A percentile compares a stretch with the other conserved stretches of the same genome.
These are phyloP conservation scores for Phytophthora aleatoria DNA, from an alignment of 352 stramenopile species.

Conservation along the genomic window DNA sequence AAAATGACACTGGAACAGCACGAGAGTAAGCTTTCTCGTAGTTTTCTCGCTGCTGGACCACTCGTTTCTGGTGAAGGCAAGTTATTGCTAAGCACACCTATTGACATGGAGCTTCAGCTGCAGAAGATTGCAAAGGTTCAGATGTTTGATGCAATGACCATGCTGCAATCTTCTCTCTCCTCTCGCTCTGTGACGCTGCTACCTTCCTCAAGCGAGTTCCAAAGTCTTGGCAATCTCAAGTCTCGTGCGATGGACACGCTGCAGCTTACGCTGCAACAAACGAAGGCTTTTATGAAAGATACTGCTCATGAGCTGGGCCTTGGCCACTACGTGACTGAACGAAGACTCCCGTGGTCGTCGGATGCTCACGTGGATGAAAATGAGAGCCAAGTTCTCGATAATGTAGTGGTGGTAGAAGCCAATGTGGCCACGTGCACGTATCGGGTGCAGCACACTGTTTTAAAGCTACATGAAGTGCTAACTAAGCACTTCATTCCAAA, in stretches of 20 bases:
- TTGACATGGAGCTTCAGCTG: conserved; percentile 57
- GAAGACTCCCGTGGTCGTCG: conserved; percentile 56
- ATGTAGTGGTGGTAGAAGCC: conserved; percentile 49
- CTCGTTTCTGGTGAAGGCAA: conserved; percentile 35
- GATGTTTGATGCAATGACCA: conserved; percentile 49
- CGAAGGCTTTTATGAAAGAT: conserved; percentile 57
- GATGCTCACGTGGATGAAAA: conserved; percentile 26
- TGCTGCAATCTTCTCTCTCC: not conserved
- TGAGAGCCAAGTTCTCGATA: not conserved
- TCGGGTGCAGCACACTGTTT: conserved; percentile 57
- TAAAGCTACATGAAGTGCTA: conserved; percentile 68
- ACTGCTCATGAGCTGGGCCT: conserved; percentile 57
- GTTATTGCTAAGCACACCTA: conserved; percentile 29
- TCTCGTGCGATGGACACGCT: conserved; percentile 40
- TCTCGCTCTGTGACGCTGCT: not conserved
- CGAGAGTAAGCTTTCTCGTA: conserved; percentile 48
- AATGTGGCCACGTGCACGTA: conserved; percentile 54
- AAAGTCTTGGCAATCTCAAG: not conserved
- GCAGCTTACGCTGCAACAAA: conserved; percentile 45
- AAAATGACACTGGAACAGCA: conserved; percentile 45
- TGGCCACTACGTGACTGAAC: conserved; percentile 9
- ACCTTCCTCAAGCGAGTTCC: not conserved
- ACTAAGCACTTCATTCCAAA: conserved; percentile 53
- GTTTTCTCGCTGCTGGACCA: conserved; percentile 42
- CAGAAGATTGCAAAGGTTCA: conserved; percentile 56